Evolutionary conservation across 345 rosid species (phyloP).

Genomic region (Theobroma cacao): DNA sequence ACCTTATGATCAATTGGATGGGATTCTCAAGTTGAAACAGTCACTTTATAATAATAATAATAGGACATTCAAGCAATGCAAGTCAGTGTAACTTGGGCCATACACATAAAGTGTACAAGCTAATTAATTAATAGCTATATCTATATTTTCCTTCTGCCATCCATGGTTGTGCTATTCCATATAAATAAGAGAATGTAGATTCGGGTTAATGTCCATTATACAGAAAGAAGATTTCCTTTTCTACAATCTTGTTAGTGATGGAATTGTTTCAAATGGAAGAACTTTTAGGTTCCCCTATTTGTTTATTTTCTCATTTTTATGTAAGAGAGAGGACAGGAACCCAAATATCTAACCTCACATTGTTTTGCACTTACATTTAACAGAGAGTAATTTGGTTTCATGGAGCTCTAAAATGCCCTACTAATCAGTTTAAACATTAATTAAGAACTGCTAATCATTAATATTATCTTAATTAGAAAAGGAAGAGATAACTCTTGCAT

Average conservation of each 20-base stretch:
- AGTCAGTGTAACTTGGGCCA: not conserved
- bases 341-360: not conserved
- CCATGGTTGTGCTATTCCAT: not conserved
- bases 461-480: conserved; percentile 2
- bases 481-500: not conserved
- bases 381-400: not conserved
- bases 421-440: not conserved
- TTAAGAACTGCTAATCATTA: not conserved
- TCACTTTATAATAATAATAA: not conserved
- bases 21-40: not conserved
- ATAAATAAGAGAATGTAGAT: not conserved
- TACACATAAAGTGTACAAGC: not conserved
- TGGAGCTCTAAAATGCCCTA: not conserved
- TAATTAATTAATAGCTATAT: not conserved
- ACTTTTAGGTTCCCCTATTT: not conserved
- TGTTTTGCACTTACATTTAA: not conserved
- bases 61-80: not conserved
- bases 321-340: not conserved
- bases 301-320: not conserved
- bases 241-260: not conserved
- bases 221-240: not conserved
- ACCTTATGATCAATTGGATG: not conserved
- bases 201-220: not conserved
- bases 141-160: not conserved
- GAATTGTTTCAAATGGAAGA: not conserved